A percentile compares a stretch with the other conserved stretches of the same genome.
Evolutionary conservation across 805 yeast genomes (phyloP).

Genomic region (Isabelozyma rhagii): DNA sequence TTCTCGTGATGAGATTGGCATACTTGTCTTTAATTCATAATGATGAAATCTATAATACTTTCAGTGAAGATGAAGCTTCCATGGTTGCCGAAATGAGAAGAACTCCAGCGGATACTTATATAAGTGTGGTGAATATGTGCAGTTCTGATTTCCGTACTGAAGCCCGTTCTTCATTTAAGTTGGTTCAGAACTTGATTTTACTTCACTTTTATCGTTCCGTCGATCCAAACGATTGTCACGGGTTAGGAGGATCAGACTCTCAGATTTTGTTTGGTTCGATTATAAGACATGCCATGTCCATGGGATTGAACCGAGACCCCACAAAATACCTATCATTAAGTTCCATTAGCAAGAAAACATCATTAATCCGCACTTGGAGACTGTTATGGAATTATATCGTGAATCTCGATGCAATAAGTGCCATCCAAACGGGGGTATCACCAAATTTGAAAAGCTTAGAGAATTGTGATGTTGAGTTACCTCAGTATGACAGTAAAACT

Average conservation of each 20-base stretch:
- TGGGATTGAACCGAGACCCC: slow-evolving; percentile 42
- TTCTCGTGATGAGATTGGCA: slow-evolving; percentile 31
- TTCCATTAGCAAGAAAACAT: slow-evolving; percentile 23
- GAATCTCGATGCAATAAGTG: slow-evolving; percentile 24
- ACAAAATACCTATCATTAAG: slow-evolving; percentile 25
- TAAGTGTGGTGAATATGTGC: slow-evolving; percentile 31
- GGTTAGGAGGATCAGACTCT: slow-evolving; percentile 38
- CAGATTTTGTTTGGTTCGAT: slow-evolving; percentile 35
- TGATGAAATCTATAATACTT: slow-evolving; percentile 22
- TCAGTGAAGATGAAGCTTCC: slow-evolving; percentile 20
- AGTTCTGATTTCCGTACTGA: slow-evolving; percentile 27
- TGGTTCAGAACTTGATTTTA: slow-evolving; percentile 33
- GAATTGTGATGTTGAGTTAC: slow-evolving; percentile 31
- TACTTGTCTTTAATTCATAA: slow-evolving; percentile 38
- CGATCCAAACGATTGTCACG: slow-evolving; percentile 42
- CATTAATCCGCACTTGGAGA: slow-evolving; percentile 32
- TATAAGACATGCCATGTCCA: slow-evolving; percentile 35
- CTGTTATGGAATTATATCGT: slow-evolving; percentile 32
- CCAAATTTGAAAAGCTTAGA: slow-evolving; percentile 24
- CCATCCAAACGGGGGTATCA: slow-evolving; percentile 32
- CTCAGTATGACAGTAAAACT: slow-evolving; percentile 13
- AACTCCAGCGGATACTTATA: slow-evolving; percentile 24
- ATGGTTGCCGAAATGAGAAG: slow-evolving; percentile 29
- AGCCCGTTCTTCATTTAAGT: slow-evolving; percentile 29
- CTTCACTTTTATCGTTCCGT: slow-evolving; percentile 32